Conservation (phyloP, 352 stramenopile genomes). For the Phytopythium litorale region DNA sequence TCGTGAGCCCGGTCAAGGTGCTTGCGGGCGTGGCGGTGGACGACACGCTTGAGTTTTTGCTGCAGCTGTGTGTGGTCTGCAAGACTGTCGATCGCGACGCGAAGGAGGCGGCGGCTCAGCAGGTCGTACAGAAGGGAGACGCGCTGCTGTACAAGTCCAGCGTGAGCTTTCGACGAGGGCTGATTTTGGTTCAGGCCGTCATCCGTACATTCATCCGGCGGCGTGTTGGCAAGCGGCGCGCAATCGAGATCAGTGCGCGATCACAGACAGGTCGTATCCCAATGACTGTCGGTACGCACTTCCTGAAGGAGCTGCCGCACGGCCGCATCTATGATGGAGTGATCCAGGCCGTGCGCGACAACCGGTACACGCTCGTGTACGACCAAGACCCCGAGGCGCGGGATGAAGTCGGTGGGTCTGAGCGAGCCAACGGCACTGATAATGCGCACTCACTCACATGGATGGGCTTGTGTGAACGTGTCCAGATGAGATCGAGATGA, state of each 20-base stretch:
- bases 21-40: slow-evolving; percentile 60
- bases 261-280: slow-evolving; percentile 8
- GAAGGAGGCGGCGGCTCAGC: slow-evolving; percentile 47
- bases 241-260: slow-evolving; percentile 14
- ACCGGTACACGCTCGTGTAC: slow-evolving; percentile 55
- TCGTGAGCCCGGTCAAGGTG: slow-evolving; percentile 84
- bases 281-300: slow-evolving; percentile 55
- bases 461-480: not conserved
- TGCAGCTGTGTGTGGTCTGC: slow-evolving; percentile 67
- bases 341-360: slow-evolving; percentile 39
- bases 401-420: slow-evolving; percentile 62
- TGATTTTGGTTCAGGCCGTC: slow-evolving; percentile 67
- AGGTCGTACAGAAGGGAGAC: slow-evolving; percentile 65
- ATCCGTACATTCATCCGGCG: slow-evolving; percentile 64
- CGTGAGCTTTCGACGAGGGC: slow-evolving; percentile 65
- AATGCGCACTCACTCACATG: not conserved
- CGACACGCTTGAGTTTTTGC: slow-evolving; percentile 71
- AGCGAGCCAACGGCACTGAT: not conserved
- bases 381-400: slow-evolving; percentile 51
- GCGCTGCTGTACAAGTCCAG: slow-evolving; percentile 64
- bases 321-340: slow-evolving; percentile 64
- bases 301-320: slow-evolving; percentile 70
- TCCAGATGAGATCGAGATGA: slow-evolving; percentile 73
- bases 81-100: slow-evolving; percentile 35
- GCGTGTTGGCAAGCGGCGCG: slow-evolving; percentile 33